Conservation (phyloP, 176 grass and related monocot species). For the Zizania latifolia region DNA sequence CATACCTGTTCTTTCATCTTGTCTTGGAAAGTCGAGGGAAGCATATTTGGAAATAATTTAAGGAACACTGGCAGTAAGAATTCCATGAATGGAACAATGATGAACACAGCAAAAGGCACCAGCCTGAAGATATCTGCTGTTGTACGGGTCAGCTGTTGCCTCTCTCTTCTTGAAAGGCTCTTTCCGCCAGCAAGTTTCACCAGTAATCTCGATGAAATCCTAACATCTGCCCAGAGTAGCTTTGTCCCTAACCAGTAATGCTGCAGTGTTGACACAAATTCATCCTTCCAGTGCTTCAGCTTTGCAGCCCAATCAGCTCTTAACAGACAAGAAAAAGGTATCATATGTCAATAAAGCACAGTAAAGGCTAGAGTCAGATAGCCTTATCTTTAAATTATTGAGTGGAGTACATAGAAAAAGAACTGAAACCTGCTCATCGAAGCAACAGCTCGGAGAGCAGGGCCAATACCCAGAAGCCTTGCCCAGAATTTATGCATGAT, state of each 20-base stretch:
- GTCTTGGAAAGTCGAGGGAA: constrained; percentile 87
- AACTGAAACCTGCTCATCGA: constrained; percentile 88
- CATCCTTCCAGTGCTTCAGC: constrained; percentile 75
- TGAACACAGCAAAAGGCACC: constrained; percentile 84
- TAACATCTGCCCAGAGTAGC: constrained; percentile 72
- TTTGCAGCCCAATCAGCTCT: constrained; percentile 67
- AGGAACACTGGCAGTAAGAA: constrained; percentile 80
- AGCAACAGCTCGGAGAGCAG: constrained; percentile 73
- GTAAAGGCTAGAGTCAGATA: constrained; percentile 11
- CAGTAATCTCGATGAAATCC: constrained; percentile 70
- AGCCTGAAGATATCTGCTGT: constrained; percentile 86
- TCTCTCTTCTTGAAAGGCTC: constrained; percentile 72
- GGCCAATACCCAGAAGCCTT: constrained; percentile 76
- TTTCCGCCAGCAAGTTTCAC: constrained; percentile 77
- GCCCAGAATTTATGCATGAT: constrained; percentile 66
- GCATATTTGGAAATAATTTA: constrained; percentile 89
- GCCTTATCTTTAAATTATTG: constrained; percentile 9
- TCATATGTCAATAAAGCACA: constrained; percentile 1
- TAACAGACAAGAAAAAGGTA: constrained; percentile 21
- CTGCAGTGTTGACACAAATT: constrained; percentile 63
- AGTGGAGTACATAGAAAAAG: constrained; percentile 18
- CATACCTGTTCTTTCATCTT: constrained; percentile 84
- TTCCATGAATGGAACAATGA: constrained; percentile 95
- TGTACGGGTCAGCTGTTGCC: constrained; percentile 64
- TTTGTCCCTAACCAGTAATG: constrained; percentile 84